Evolutionary conservation across 495 filamentous ascomycete genomes (phyloP).

Genomic region (Stereocaulon alpinum): DNA sequence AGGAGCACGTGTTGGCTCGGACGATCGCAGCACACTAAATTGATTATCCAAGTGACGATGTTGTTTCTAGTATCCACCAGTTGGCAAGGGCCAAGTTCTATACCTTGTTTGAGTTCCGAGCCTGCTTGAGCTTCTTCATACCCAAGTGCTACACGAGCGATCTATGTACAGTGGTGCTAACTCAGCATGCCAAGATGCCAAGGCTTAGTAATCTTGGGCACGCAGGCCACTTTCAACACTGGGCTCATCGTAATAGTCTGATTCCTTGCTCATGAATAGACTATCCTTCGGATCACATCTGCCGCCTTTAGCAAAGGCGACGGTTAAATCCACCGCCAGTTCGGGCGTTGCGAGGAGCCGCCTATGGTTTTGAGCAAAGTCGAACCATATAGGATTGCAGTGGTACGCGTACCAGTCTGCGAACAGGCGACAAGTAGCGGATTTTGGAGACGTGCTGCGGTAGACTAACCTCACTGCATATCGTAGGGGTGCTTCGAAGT

Average conservation of each 20-base stretch:
- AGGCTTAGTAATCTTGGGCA: too few relatives aligned
- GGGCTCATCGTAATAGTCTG: not conserved
- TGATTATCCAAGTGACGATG: too few relatives aligned
- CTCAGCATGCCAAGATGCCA: too few relatives aligned
- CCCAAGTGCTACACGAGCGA: too few relatives aligned
- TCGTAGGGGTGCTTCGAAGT: not conserved
- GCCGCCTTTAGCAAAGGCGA: not conserved
- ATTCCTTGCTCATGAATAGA: not conserved
- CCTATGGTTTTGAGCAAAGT: not conserved
- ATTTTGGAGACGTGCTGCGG: not conserved
- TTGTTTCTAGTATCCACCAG: too few relatives aligned
- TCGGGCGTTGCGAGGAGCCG: not conserved
- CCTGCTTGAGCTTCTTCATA: too few relatives aligned
- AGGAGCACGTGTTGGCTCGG: too few relatives aligned
- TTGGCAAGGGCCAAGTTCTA: too few relatives aligned
- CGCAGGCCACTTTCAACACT: too few relatives aligned
- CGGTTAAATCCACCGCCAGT: not conserved
- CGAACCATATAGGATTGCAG: not conserved
- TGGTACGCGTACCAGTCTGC: not conserved
- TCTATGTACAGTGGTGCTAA: too few relatives aligned
- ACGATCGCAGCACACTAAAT: too few relatives aligned
- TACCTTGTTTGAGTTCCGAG: too few relatives aligned
- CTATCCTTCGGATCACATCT: not conserved
- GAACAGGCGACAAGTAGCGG: not conserved
- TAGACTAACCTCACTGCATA: not conserved